Evolutionary conservation across 2,329 filamentous ascomycete genomes (phyloP), one percentile per base, ranked within the genome.

Genomic region (Claviceps sp.): DNA sequence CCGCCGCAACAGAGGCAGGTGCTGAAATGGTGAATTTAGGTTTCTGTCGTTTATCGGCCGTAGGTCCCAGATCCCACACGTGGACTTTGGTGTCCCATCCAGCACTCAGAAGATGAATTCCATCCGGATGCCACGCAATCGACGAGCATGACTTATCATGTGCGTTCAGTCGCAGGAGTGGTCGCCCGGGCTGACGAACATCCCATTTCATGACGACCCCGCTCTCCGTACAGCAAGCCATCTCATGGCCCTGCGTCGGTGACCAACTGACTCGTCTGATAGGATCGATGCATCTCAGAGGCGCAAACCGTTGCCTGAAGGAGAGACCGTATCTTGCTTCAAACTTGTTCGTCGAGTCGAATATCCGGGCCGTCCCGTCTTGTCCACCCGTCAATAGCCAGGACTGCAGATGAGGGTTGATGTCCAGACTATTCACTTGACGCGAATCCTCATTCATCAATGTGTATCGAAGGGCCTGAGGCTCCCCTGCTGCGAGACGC

Each of bases 81-180:
- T 82, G 73, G 41, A 81, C 77, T 50, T 75, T 77, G 54, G 73
- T 74, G 60, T 86, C 82, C 56, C 75, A 70, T 6, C 81, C 81
- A 4, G 76, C 80, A 56, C 79, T 85, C 48, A 82, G 72, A 11
- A 85, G 66, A 58, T 85, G 80, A n/a, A 76, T 72, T 14, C 82
- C 82, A 60, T 85, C 82, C 0, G 79, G 78, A 57, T 86, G 82
- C 82, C 82, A 86, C 3, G 78, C 74, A 44, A 84, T 77, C 0
- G 78, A 73, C 2, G 76, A 71, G 59, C 78, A 80, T 0, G 76
- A 70, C 55, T 76, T 79, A 52, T 81, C 77, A 59, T 84, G 81
- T 0, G 77, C 81, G 34, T 78, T 77, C 58, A 84, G 77, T 56
- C 77, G 74, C 48, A 84, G 61, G 13, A 81, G 59, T 1, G 80